Base-by-base conservation (phyloP, 805 yeast species). In the Wickerhamiella hasegawae region DNA sequence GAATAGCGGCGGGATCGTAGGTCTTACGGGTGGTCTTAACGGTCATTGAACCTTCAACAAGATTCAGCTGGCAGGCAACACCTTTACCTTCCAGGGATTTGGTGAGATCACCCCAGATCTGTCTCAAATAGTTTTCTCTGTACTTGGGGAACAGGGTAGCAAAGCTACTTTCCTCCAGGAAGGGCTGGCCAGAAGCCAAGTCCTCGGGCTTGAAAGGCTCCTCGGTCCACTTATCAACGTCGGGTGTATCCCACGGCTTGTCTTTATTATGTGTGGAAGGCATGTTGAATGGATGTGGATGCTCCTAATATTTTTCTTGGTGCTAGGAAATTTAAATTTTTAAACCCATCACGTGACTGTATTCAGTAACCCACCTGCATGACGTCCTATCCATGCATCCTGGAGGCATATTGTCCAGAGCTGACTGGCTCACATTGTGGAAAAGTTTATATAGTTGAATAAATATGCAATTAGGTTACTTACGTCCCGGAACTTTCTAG, bases 171-270 rank as follows among this genome's bases (percentile, higher is more conserved):
- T 90, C 98, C 55, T 90, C 98, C n/a, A 93, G 68, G 52, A 90
- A 90, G 15, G 94, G 80, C 32, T 68, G 66, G 1, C 96, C 95
- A 9, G 85, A 71, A 5, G 72, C 74, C 52, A 84, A 82, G 53
- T 90, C 94, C 47, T 83, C 94, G 2, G 83, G 82, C 45, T 68
- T 77, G 64, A 90, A 90, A 38, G 83, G 92, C 24, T 82, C 94
- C 24, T 73, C 64, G 47, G 69, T 65, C 98, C 98, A 87, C 55
- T 87, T 85, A 55, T 85, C 94, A 39, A 85, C 75, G 47, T 84
- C 95, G 16, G 79, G 82, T 9, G 94, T 85, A 54, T 85, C 97
- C 97, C 97, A 85, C 35, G 97, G 97, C 58, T 87, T 87, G 49
- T 90, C 97, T 52, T 74, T 76, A 57, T 90, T 82, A 57, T 87